Evolutionary conservation across 177 flowering plant genomes (phyloP).

Genomic region (Telopea speciosissima): DNA sequence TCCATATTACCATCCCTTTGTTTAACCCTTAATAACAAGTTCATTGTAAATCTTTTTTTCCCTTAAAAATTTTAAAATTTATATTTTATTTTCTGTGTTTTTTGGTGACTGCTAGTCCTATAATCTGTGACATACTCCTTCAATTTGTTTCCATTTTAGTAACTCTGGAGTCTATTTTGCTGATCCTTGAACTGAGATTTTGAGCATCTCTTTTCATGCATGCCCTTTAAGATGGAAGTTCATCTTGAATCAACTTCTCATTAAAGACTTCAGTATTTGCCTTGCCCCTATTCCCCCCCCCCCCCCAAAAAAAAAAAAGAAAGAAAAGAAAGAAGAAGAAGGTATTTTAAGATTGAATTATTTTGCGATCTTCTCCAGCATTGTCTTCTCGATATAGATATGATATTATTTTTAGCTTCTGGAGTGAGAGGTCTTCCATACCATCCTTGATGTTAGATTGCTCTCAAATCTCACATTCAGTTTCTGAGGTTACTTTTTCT

Average conservation of each 20-base stretch:
- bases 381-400: neutral
- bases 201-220: neutral
- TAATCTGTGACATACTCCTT: neutral
- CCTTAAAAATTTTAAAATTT: no score
- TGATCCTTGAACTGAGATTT: neutral
- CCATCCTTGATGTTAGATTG: neutral
- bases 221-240: neutral
- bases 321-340: no score
- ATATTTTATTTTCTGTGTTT: no score
- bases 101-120: neutral
- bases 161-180: neutral
- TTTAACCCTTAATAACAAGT: neutral
- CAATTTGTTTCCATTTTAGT: neutral
- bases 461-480: neutral
- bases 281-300: no score
- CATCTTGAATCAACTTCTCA: neutral
- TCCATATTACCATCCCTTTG: neutral
- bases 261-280: neutral
- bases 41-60: neutral
- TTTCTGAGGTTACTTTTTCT: neutral
- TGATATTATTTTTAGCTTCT: neutral
- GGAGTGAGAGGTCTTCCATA: neutral
- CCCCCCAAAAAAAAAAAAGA: no score
- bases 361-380: neutral
- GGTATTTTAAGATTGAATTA: neutral